Evolutionary conservation across 768 basidiomycete genomes (phyloP).

Genomic region (Lenzites betulinus): DNA sequence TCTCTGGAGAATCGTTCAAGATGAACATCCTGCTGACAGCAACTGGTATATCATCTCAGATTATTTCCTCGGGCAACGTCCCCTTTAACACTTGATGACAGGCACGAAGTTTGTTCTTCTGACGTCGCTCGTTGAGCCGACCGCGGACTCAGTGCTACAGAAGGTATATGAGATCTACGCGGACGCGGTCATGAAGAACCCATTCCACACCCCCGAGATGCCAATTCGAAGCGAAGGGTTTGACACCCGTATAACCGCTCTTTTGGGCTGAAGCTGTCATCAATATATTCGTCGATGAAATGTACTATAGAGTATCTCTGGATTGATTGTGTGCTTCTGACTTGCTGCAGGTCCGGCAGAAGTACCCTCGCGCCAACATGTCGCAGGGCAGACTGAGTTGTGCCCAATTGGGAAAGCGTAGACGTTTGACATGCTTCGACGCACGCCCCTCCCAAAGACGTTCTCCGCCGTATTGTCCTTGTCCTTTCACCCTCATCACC

Average conservation of each 20-base stretch:
- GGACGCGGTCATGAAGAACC: slow-evolving; percentile 98
- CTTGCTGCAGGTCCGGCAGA: not conserved
- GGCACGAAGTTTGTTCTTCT: slow-evolving; percentile 96
- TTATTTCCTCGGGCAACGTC: not conserved
- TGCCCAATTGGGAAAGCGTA: slow-evolving; percentile 12
- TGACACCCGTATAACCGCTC: slow-evolving; percentile 64
- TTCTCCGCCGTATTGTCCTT: not conserved
- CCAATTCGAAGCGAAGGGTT: slow-evolving; percentile 92
- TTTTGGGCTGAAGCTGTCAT: slow-evolving; percentile 36
- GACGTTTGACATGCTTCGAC: slow-evolving; percentile 6
- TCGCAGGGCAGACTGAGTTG: not conserved
- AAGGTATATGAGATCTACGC: slow-evolving; percentile 93
- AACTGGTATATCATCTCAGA: slow-evolving; percentile 65
- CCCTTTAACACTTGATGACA: slow-evolving; percentile 32
- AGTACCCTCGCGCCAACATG: not conserved
- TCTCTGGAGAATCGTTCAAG: slow-evolving; percentile 95
- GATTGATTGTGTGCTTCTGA: not conserved
- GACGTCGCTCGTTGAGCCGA: slow-evolving; percentile 75
- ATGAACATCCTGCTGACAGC: slow-evolving; percentile 87
- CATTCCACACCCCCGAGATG: slow-evolving; percentile 99
- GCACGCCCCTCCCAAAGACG: not conserved
- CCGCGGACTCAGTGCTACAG: slow-evolving; percentile 70
- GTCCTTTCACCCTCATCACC: not conserved
- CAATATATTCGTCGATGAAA: too few species aligned
- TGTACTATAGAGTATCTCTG: not conserved